phyloP scores from a whole-genome alignment of 805 yeast species.

The Blastobotrys mokoenaii region DNA sequence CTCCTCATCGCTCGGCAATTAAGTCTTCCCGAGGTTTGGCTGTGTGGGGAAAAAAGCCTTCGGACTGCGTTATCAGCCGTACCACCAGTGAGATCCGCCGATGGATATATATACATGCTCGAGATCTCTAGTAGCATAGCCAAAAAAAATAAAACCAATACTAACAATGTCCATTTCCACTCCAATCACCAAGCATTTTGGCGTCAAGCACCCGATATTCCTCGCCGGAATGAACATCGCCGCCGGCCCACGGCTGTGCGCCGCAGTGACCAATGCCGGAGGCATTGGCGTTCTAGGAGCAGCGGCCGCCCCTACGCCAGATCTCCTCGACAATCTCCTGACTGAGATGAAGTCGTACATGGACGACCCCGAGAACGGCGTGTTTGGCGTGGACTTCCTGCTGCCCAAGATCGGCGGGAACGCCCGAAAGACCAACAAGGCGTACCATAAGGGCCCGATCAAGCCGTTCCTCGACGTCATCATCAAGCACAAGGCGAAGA shows the following conservation, averaged over 20 bases:
- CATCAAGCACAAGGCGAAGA: conserved; percentile 17
- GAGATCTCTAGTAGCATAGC: neutral
- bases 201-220: conserved; percentile 20
- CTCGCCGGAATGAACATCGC: conserved; percentile 25
- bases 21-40: too few species aligned
- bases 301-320: conserved; percentile 6
- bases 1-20: too few species aligned
- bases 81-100: neutral
- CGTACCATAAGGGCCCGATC: conserved; percentile 20
- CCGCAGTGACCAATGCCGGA: conserved; percentile 24
- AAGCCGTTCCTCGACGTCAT: conserved; percentile 17
- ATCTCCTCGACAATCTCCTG: conserved; percentile 11
- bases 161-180: conserved; percentile 7
- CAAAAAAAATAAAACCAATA: neutral
- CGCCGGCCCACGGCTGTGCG: conserved; percentile 20
- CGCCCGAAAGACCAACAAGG: conserved; percentile 23
- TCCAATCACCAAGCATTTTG: conserved; percentile 20
- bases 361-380: conserved; percentile 13
- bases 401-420: conserved; percentile 22
- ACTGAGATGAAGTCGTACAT: conserved; percentile 12
- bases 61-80: too few species aligned
- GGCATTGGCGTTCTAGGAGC: conserved; percentile 23
- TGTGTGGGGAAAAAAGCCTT: too few species aligned
- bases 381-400: conserved; percentile 22
- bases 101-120: neutral